Percentiles rank a stretch among this genome's conserved stretches.
Evolutionary conservation across 257 asterid genomes (phyloP).

Genomic region (Gardenia jasminoides): DNA sequence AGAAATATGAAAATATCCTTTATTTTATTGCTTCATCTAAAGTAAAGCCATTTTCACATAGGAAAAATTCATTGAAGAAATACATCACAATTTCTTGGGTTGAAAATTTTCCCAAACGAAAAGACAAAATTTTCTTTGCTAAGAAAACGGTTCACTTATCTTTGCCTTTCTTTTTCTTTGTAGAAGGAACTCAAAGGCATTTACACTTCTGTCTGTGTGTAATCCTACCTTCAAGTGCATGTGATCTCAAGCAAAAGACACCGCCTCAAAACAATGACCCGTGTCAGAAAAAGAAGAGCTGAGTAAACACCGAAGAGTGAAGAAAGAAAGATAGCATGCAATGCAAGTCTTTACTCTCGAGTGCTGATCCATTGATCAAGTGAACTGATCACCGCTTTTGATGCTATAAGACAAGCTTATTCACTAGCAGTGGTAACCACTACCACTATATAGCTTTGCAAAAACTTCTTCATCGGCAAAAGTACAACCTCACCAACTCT

Average conservation of each 20-base stretch:
- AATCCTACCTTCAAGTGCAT: background rate
- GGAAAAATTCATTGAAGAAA: too few species aligned
- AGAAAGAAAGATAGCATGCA: background rate
- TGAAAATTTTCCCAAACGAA: background rate
- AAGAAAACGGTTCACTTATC: background rate
- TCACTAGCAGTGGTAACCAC: background rate
- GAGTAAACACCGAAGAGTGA: background rate
- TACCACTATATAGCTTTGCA: background rate
- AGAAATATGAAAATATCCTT: too few species aligned
- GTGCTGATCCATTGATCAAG: background rate
- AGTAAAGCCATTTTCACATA: too few species aligned
- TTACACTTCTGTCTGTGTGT: background rate
- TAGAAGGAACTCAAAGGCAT: background rate
- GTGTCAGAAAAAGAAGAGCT: background rate
- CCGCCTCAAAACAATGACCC: background rate
- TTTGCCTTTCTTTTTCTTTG: too few species aligned
- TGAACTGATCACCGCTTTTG: too few species aligned
- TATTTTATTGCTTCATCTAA: too few species aligned
- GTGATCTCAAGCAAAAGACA: background rate
- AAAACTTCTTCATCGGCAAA: background rate
- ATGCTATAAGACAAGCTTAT: background rate
- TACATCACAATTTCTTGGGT: background rate
- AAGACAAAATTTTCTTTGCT: background rate
- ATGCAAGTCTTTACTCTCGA: background rate
- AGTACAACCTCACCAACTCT: background rate